phyloP scores from a whole-genome alignment of 2,329 filamentous ascomycete species.

The Cladorrhinum sp. region DNA sequence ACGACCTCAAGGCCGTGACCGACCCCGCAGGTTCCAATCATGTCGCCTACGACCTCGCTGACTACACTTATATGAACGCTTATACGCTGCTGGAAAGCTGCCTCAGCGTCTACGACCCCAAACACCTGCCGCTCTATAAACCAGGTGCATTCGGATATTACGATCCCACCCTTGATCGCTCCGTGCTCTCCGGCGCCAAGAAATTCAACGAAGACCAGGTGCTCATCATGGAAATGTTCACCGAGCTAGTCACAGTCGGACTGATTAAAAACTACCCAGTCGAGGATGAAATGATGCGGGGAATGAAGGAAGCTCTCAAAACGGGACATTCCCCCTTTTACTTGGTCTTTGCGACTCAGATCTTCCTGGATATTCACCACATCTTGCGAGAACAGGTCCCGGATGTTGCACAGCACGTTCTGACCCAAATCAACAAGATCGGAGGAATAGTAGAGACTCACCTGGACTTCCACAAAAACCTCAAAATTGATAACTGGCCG shows the following conservation, averaged over 20 bases:
- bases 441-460: slow-evolving; percentile 27
- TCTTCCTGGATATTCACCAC: slow-evolving; percentile 40
- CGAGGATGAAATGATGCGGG: slow-evolving; percentile 39
- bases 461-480: slow-evolving; percentile 32
- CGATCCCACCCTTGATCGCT: slow-evolving; percentile 28
- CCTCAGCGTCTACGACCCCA: slow-evolving; percentile 14
- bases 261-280: slow-evolving; percentile 28
- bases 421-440: slow-evolving; percentile 32
- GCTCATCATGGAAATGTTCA: slow-evolving; percentile 34
- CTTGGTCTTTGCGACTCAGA: slow-evolving; percentile 39
- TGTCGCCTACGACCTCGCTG: slow-evolving; percentile 30
- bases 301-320: slow-evolving; percentile 32
- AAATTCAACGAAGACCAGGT: slow-evolving; percentile 37
- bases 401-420: slow-evolving; percentile 27
- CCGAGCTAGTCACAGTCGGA: slow-evolving; percentile 31
- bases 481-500: slow-evolving; percentile 32
- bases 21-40: slow-evolving; percentile 27
- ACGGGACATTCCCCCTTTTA: slow-evolving; percentile 35
- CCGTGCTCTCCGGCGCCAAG: slow-evolving; percentile 26
- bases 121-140: slow-evolving; percentile 23
- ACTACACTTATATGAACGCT: slow-evolving; percentile 22
- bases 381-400: slow-evolving; percentile 26
- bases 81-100: slow-evolving; percentile 22
- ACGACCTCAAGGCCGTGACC: background rate
- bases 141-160: slow-evolving; percentile 29